These are phyloP conservation scores for Diphasiastrum complanatum DNA, from an alignment of 83 land plant species.

Conservation along the genomic window DNA sequence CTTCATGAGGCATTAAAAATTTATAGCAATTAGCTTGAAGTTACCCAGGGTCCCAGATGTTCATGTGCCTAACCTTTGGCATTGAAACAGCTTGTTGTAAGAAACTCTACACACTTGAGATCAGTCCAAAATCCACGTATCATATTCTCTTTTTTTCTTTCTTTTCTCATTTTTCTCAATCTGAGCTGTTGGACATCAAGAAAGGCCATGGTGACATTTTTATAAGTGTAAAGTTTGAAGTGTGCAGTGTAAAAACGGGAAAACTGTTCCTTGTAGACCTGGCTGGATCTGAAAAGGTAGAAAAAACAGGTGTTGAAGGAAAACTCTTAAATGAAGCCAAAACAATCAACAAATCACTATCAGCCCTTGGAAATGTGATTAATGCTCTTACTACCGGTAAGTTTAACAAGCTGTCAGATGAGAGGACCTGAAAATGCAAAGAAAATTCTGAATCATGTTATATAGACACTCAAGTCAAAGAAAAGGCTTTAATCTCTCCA, in stretches of 20 bases:
- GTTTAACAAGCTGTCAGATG: background rate
- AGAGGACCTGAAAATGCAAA: no score
- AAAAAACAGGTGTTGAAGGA: conserved; percentile 80
- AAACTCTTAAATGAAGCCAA: conserved; percentile 74
- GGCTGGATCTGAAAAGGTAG: conserved; percentile 83
- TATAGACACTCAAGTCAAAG: no score
- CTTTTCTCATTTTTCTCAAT: background rate
- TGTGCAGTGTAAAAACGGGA: conserved; percentile 47
- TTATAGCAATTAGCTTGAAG: no score
- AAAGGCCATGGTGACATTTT: background rate
- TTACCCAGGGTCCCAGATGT: no score
- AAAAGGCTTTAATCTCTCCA: no score
- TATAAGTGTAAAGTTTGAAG: background rate
- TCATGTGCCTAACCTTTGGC: no score
- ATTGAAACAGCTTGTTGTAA: background rate
- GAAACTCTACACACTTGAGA: background rate
- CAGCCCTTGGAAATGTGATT: conserved; percentile 85
- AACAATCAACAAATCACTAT: conserved; percentile 79
- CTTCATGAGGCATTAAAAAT: no score
- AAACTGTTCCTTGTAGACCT: conserved; percentile 73
- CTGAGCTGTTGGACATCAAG: background rate
- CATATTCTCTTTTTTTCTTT: background rate
- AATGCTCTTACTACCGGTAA: conserved; percentile 52
- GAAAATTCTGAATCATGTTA: no score
- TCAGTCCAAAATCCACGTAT: background rate